Evolutionary conservation across 495 filamentous ascomycete genomes (phyloP), one percentile per base, ranked within the genome.

Genomic region (Penicillium taxi): DNA sequence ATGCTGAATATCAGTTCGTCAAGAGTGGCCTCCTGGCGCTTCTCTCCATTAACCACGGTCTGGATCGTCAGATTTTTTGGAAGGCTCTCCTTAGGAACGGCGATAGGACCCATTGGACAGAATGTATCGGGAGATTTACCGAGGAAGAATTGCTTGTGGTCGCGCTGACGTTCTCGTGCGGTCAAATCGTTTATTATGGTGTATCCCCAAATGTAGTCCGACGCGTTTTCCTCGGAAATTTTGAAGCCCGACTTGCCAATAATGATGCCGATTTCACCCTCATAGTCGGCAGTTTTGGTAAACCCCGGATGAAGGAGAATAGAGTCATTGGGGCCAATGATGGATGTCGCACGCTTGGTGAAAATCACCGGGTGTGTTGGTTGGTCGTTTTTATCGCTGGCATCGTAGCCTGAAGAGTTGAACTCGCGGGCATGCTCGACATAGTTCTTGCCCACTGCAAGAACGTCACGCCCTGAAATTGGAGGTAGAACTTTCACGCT

Each of bases 1-100:
- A 86, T 73, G 32, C 66, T 65, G 55, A 86, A 89, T 22, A 87
- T 80, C 68, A 84, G 75, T 48, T 86, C 81, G 3, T 56, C 56
- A 1, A 80, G 83, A 26, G 56, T 75, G 23, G 67, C 74, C 29
- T 82, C 69, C 59, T 89, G 84, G 4, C 82, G 67, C 12, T 59
- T 64, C 45, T 75, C 52, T 0, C 74, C 78, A 48, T 88, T 88
- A 14, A 87, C 44, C 45, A 70, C 72, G 3, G 78, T 81, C 35
- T 54, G 53, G 19, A 86, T 75, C 37, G 48, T 63, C 20, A 84
- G 58, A 9, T 56, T 64, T 41, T 77, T 72, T 0, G 81, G 81
- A 3, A 76, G 53, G 2, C 56, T 48, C 13, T 53, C 42, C 35
- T 59, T 61, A 2, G 69, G 72, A 11, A 77, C 65, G 2, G 72